A percentile compares a stretch with the other conserved stretches of the same genome.
phyloP scores from a whole-genome alignment of 305 asterid genomes.

The Euphrasia arctica region DNA sequence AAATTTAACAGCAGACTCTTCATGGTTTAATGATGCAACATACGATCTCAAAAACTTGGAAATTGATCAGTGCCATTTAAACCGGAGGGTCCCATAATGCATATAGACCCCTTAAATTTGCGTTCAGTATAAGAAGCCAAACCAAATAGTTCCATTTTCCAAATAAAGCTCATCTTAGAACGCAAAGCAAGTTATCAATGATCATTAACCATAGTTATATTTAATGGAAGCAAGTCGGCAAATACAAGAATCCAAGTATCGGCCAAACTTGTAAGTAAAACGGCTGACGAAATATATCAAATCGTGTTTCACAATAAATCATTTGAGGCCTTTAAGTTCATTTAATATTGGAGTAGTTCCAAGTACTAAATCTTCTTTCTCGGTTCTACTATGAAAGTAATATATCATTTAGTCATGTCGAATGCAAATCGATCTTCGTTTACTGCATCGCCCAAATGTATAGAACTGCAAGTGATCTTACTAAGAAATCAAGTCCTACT shows the following conservation, averaged over 20 bases:
- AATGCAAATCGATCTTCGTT: neutral
- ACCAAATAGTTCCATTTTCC: neutral
- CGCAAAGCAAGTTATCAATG: neutral
- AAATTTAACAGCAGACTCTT: constrained; percentile 10
- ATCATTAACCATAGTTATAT: neutral
- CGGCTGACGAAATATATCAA: neutral
- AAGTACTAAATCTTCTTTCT: neutral
- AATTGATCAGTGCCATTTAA: neutral
- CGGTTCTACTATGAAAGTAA: neutral
- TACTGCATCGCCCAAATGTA: neutral
- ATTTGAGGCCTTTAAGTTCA: neutral
- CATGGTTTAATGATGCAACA: constrained; percentile 4
- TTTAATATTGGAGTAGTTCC: neutral
- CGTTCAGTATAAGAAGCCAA: neutral
- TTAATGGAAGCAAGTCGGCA: neutral
- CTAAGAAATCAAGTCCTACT: too few species aligned
- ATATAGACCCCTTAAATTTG: neutral
- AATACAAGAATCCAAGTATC: neutral
- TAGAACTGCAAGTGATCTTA: too few species aligned
- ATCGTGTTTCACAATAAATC: neutral
- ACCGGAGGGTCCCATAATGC: neutral
- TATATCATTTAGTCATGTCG: neutral
- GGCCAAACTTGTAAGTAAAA: neutral
- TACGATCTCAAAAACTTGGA: neutral
- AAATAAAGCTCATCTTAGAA: neutral